A percentile compares a stretch with the other conserved stretches of the same genome.
phyloP scores from a whole-genome alignment of 805 yeast species.

The Candida ovalis region DNA sequence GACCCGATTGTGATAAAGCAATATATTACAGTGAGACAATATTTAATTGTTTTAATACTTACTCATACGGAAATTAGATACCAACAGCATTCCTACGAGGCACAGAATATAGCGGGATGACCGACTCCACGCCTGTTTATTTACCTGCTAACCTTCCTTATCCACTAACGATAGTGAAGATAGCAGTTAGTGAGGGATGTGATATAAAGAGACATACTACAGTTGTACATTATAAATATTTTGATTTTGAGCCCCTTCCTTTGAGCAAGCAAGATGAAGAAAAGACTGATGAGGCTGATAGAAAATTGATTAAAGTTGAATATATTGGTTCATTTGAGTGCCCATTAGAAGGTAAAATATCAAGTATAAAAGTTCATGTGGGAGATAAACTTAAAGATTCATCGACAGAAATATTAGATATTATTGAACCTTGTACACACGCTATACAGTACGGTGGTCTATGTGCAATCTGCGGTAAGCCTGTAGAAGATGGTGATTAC shows the following conservation, averaged over 20 bases:
- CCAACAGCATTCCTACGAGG: neutral
- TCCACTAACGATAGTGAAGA: constrained; percentile 60
- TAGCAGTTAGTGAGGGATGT: constrained; percentile 43
- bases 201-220: constrained; percentile 48
- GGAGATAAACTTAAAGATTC: constrained; percentile 59
- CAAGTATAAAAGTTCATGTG: constrained; percentile 43
- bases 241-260: constrained; percentile 60
- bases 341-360: constrained; percentile 73
- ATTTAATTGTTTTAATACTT: neutral
- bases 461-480: constrained; percentile 88
- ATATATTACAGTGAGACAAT: neutral
- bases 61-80: neutral
- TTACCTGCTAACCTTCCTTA: constrained; percentile 63
- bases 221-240: constrained; percentile 59
- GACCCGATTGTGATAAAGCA: neutral
- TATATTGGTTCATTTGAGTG: constrained; percentile 74
- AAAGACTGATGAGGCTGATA: constrained; percentile 36
- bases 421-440: constrained; percentile 85
- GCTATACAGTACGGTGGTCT: constrained; percentile 92
- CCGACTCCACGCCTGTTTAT: constrained; percentile 41
- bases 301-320: constrained; percentile 50
- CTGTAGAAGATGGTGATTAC: constrained; percentile 72
- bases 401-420: constrained; percentile 43
- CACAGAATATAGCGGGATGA: constrained; percentile 10
- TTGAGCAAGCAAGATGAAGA: constrained; percentile 37